Percentiles rank a stretch among this genome's conserved stretches.
phyloP scores from a whole-genome alignment of 108 stramenopile genomes.

The Cyclotella atomus region DNA sequence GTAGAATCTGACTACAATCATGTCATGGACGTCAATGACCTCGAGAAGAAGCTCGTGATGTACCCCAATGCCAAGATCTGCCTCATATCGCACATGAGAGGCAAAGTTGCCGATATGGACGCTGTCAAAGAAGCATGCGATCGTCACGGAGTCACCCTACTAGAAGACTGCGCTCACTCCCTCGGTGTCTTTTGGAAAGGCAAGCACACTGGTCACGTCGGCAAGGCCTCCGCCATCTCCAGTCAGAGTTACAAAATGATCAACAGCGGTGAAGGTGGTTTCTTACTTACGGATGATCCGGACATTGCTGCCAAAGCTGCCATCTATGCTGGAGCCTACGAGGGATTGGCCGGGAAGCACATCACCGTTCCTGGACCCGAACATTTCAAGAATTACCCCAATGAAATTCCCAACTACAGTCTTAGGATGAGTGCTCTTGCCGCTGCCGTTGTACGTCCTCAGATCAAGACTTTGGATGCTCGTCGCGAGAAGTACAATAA shows the following conservation, averaged over 20 bases:
- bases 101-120: conserved; percentile 91
- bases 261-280: conserved; percentile 93
- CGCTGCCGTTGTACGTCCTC: conserved; percentile 82
- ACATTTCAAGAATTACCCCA: conserved; percentile 58
- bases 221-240: conserved; percentile 69
- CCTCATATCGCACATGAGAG: conserved; percentile 93
- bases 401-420: conserved; percentile 80
- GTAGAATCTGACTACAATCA: conserved; percentile 82
- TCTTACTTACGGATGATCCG: conserved; percentile 81
- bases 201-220: conserved; percentile 86
- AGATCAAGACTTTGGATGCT: conserved; percentile 78
- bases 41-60: conserved; percentile 77
- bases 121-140: conserved; percentile 75
- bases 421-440: conserved; percentile 83
- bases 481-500: conserved; percentile 82
- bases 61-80: conserved; percentile 82
- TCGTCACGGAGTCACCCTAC: conserved; percentile 62
- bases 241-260: conserved; percentile 92
- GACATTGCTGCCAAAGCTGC: conserved; percentile 77
- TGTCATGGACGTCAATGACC: conserved; percentile 80
- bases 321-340: conserved; percentile 89
- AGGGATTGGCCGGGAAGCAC: conserved; percentile 78
- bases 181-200: conserved; percentile 83
- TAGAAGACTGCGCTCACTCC: conserved; percentile 92
- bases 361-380: conserved; percentile 70